Evolutionary conservation across 2,329 filamentous ascomycete genomes (phyloP).

Genomic region (Diaporthe sp.): DNA sequence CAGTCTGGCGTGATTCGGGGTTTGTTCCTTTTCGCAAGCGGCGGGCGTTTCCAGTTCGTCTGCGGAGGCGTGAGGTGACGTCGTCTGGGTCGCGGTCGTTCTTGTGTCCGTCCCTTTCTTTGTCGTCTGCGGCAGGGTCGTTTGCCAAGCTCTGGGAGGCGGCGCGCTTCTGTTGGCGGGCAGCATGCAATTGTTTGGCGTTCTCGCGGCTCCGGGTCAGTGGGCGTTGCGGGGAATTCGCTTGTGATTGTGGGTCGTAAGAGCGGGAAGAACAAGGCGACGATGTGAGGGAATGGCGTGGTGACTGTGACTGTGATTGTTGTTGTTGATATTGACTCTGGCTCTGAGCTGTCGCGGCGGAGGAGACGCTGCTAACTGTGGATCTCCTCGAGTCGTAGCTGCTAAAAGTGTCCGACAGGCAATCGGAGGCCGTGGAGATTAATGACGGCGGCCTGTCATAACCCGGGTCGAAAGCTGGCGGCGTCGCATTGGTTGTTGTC

Average conservation of each 20-base stretch:
- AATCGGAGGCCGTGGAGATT: constrained; percentile 44
- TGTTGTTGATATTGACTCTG: constrained; percentile 29
- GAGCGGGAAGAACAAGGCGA: background rate
- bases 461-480: constrained; percentile 10
- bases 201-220: constrained; percentile 56
- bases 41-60: constrained; percentile 33
- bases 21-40: constrained; percentile 48
- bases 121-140: constrained; percentile 47
- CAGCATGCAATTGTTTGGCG: constrained; percentile 64
- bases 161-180: constrained; percentile 53
- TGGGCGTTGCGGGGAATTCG: constrained; percentile 36
- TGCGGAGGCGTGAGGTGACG: constrained; percentile 18
- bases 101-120: constrained; percentile 44
- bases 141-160: constrained; percentile 49
- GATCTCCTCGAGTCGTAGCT: constrained; percentile 48
- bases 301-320: too few species aligned
- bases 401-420: constrained; percentile 44
- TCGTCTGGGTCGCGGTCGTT: constrained; percentile 42
- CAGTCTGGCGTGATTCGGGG: constrained; percentile 47
- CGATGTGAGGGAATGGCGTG: background rate
- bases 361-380: constrained; percentile 46
- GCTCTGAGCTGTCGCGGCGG: constrained; percentile 39
- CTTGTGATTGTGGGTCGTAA: constrained; percentile 32
- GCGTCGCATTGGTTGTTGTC: constrained; percentile 33
- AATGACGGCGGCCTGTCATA: constrained; percentile 26